Evolutionary conservation across 192 early-diverging fungal genomes (phyloP).

Genomic region (Podila verticillata): DNA sequence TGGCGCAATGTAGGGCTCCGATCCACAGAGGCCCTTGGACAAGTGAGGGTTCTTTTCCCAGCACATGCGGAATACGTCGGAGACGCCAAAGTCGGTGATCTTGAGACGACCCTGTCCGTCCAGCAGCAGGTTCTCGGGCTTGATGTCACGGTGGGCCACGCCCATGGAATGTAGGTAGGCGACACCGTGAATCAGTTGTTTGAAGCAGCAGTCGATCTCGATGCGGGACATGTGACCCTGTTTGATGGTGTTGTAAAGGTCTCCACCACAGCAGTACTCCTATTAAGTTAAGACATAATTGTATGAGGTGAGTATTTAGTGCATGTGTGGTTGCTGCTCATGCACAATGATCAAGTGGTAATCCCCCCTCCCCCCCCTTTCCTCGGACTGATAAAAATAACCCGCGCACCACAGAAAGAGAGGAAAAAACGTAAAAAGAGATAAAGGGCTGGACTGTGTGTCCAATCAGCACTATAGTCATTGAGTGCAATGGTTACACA

Average conservation of each 20-base stretch:
- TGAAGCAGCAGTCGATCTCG: constrained; percentile 93
- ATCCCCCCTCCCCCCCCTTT: background rate
- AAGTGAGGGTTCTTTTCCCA: constrained; percentile 82
- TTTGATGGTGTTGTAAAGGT: constrained; percentile 85
- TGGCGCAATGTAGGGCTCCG: constrained; percentile 97
- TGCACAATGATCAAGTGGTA: background rate
- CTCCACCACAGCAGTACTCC: constrained; percentile 93
- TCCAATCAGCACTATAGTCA: no score
- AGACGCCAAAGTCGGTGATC: constrained; percentile 98
- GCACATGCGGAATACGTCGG: constrained; percentile 91
- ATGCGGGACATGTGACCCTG: constrained; percentile 74
- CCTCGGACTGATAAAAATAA: background rate
- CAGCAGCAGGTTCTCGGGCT: constrained; percentile 90
- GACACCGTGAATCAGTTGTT: constrained; percentile 89
- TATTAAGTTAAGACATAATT: constrained; percentile 1
- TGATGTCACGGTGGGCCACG: constrained; percentile 89
- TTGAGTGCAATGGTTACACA: no score
- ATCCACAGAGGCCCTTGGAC: constrained; percentile 90
- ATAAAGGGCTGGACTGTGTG: no score
- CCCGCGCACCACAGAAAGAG: background rate
- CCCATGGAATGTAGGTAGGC: constrained; percentile 92
- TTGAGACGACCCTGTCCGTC: constrained; percentile 83
- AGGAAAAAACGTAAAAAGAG: background rate
- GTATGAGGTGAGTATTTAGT: background rate
- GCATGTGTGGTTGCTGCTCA: background rate